Evolutionary conservation across 306 rosid species (phyloP).

Genomic region (Cucurbita pepo): DNA sequence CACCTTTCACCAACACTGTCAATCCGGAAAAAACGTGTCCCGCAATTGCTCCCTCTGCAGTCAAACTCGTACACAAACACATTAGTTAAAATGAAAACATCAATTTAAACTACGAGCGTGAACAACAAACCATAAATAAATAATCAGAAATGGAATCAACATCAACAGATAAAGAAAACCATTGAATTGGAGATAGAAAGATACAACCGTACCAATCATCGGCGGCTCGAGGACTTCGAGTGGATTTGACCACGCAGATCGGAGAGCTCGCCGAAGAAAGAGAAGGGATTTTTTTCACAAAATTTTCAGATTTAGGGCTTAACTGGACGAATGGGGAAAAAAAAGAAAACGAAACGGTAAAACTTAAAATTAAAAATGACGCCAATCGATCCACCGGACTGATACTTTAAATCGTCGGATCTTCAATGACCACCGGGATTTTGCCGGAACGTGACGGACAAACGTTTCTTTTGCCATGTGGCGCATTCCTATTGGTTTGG

Average conservation of each 20-base stretch:
- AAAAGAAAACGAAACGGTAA: not conserved
- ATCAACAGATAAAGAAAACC: not conserved
- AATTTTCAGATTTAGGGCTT: constrained; percentile 49
- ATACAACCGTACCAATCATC: constrained; percentile 14
- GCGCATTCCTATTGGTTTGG: not conserved
- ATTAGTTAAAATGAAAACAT: not conserved
- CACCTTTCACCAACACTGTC: constrained; percentile 2
- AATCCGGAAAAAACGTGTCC: constrained; percentile 18
- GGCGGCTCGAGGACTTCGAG: constrained; percentile 14
- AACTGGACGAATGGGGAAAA: constrained; percentile 9
- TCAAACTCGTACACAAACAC: constrained; percentile 12
- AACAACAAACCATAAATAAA: not conserved
- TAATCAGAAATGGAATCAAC: not conserved
- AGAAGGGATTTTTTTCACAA: constrained; percentile 11
- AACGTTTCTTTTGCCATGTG: not conserved
- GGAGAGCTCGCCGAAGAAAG: constrained; percentile 21
- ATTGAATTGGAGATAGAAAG: not conserved
- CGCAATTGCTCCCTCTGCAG: constrained; percentile 33
- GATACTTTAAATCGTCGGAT: not conserved
- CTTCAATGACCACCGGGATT: not conserved
- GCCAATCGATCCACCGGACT: not conserved
- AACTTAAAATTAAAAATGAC: not conserved
- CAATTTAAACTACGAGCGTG: not conserved
- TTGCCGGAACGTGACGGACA: not conserved
- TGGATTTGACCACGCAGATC: constrained; percentile 31